A percentile compares a stretch with the other conserved stretches of the same genome.
Conservation (phyloP, 2,329 filamentous ascomycete genomes). For the Aspergillus fischeri region DNA sequence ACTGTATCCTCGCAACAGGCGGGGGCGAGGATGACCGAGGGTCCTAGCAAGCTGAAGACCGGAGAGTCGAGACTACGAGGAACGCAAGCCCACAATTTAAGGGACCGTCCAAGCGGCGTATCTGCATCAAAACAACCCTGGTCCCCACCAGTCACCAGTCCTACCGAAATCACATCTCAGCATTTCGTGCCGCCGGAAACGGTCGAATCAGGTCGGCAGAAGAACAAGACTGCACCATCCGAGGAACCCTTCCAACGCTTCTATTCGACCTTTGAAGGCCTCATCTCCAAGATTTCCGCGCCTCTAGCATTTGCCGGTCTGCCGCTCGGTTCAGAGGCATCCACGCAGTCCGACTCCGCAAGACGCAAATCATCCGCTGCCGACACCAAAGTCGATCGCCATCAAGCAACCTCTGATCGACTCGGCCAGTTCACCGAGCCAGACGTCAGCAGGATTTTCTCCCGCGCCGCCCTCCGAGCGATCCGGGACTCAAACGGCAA, state of each 20-base stretch:
- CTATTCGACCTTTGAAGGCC: slow-evolving; percentile 83
- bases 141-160: slow-evolving; percentile 31
- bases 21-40: slow-evolving; percentile 63
- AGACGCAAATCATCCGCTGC: slow-evolving; percentile 32
- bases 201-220: slow-evolving; percentile 21
- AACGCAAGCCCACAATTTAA: slow-evolving; percentile 15
- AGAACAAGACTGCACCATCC: slow-evolving; percentile 21
- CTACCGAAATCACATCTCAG: slow-evolving; percentile 32
- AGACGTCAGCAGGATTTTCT: slow-evolving; percentile 79
- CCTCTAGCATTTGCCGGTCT: slow-evolving; percentile 90
- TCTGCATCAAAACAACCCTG: slow-evolving; percentile 28
- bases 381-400: slow-evolving; percentile 34
- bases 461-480: slow-evolving; percentile 75
- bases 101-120: slow-evolving; percentile 22
- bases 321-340: slow-evolving; percentile 59
- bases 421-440: slow-evolving; percentile 53
- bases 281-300: slow-evolving; percentile 84
- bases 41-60: slow-evolving; percentile 40
- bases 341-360: slow-evolving; percentile 19
- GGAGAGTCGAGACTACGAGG: slow-evolving; percentile 27
- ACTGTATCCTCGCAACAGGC: slow-evolving; percentile 71
- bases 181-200: slow-evolving; percentile 28
- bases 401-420: slow-evolving; percentile 38
- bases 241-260: slow-evolving; percentile 87
- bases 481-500: slow-evolving; percentile 63